Evolutionary conservation across 2,329 filamentous ascomycete species (phyloP).

Genomic region (Fusarium redolens): DNA sequence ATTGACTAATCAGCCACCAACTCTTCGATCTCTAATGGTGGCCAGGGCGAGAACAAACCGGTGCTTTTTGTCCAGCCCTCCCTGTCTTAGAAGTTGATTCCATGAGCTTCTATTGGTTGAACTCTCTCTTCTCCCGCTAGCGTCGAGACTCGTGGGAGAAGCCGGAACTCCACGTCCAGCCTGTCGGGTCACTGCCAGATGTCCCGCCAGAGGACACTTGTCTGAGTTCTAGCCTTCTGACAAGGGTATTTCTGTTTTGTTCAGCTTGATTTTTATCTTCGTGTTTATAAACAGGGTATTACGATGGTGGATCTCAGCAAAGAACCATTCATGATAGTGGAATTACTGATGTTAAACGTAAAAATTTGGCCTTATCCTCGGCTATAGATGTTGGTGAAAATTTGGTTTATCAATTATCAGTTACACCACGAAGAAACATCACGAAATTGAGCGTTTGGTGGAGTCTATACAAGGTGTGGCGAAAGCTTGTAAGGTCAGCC

Average conservation of each 20-base stretch:
- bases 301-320: slow-evolving; percentile 21
- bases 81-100: slow-evolving; percentile 29
- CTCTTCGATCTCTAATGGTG: slow-evolving; percentile 35
- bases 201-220: slow-evolving; percentile 32
- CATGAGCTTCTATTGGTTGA: slow-evolving; percentile 22
- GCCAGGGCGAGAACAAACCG: slow-evolving; percentile 50
- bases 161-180: slow-evolving; percentile 47
- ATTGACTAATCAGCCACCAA: slow-evolving; percentile 32
- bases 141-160: slow-evolving; percentile 45
- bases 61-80: slow-evolving; percentile 34
- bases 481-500: slow-evolving; percentile 5
- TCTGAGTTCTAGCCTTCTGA: slow-evolving; percentile 3
- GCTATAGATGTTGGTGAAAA: slow-evolving; percentile 2
- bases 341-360: slow-evolving; percentile 20
- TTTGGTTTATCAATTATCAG: neutral
- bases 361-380: slow-evolving; percentile 17
- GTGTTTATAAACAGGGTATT: neutral
- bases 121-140: slow-evolving; percentile 27
- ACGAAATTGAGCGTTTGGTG: neutral
- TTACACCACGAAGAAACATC: neutral
- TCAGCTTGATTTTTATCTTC: neutral
- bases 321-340: neutral
- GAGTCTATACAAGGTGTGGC: slow-evolving; percentile 25
- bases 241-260: slow-evolving; percentile 25
- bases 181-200: slow-evolving; percentile 47